Evolutionary conservation across 2,329 filamentous ascomycete species (phyloP), one percentile per base, ranked within the genome.

Genomic region (Akanthomyces dipterigenus): DNA sequence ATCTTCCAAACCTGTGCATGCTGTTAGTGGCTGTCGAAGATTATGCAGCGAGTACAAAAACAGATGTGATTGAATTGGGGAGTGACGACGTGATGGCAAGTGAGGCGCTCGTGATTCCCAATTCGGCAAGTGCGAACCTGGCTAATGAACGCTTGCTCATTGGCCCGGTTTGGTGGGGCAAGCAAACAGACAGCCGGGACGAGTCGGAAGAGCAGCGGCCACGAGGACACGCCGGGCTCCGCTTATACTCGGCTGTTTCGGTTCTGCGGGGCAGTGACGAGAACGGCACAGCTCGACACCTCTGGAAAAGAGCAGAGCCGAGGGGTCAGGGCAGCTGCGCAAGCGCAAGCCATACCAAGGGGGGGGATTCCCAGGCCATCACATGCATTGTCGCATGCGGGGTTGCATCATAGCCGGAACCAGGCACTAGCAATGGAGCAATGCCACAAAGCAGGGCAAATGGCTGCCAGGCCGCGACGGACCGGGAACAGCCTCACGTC

Each of bases 1-100:
- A 99, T 99, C 73, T 92, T 91, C 95, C 95, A 99, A 76, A 98
- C 93, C 95, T 99, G 70, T 56, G 59, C 63, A 70, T 69, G 67
- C 46, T 68, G 69, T 74, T 69, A 75, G 72, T 36, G 48, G 42
- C 53, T 61, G 64, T 61, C 55, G 59, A 62, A 49, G 45, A 50
- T 51, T 26, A 43, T 28, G 28, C n/a, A 55, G 34, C 20, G 40
- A 55, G 16, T 14, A 4, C 40, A 14, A 31, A 58, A 14, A 51
- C 12, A 28, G 11, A 26, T 56, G 34, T 36, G 34, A 55, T 31
- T 31, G 28, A 49, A 54, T 62, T 26, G 28, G 38, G 54, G n/a
- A 16, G 20, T 20, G 22, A 48, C 5, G 14, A 22, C 20, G 20
- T 26, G 6, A 20, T 6, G 1, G 18, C 7, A 38, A 40, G 18